Conservation (phyloP, 345 rosid species). For the Eucalyptus regnans region DNA sequence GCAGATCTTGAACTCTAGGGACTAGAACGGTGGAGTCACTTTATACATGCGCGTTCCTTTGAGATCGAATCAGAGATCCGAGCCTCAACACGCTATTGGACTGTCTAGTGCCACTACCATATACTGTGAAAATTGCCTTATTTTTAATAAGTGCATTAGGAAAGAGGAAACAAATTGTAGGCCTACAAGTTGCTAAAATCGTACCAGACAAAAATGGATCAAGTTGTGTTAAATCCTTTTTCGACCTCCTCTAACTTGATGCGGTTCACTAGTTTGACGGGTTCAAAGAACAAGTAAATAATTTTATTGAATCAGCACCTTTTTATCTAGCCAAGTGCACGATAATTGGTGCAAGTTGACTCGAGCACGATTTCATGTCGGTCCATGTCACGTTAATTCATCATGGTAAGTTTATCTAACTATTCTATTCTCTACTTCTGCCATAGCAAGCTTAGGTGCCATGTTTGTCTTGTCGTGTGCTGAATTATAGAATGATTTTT, state of each 20-base stretch:
- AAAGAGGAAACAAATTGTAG: neutral
- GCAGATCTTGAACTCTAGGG: neutral
- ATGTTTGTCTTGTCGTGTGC: neutral
- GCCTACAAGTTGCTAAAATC: neutral
- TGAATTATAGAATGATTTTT: neutral
- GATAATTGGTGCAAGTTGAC: neutral
- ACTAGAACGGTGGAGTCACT: neutral
- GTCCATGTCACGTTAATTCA: neutral
- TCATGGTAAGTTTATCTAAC: neutral
- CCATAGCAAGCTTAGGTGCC: neutral
- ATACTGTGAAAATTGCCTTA: neutral
- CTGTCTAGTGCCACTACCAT: neutral
- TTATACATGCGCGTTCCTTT: neutral
- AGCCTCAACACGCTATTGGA: neutral
- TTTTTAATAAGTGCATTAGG: neutral
- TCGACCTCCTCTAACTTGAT: neutral
- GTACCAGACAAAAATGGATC: neutral
- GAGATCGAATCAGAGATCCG: neutral
- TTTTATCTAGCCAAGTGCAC: neutral
- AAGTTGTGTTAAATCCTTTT: neutral
- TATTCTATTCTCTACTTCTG: neutral
- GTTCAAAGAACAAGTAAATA: neutral
- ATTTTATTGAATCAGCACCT: neutral
- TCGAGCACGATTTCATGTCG: neutral
- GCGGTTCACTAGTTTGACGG: neutral